Percentiles rank a stretch among this genome's conserved stretches.
Evolutionary conservation across 2,329 filamentous ascomycete species (phyloP).

Genomic region (Dothistroma pini): DNA sequence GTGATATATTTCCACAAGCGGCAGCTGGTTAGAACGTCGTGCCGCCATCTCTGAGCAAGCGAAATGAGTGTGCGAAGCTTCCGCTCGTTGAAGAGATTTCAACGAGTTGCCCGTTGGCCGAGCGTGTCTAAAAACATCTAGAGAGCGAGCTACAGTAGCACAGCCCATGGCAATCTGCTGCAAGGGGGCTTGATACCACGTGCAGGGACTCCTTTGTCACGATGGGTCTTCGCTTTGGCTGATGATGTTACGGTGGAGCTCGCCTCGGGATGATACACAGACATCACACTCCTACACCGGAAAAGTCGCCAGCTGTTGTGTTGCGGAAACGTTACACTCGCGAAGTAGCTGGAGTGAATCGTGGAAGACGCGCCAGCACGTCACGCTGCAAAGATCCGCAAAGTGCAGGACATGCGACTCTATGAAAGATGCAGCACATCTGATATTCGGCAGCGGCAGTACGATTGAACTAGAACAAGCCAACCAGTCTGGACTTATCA

Average conservation of each 20-base stretch:
- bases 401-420: not conserved
- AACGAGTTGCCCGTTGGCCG: not conserved
- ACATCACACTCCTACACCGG: not conserved
- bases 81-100: not conserved
- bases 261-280: not conserved
- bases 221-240: not conserved
- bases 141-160: not conserved
- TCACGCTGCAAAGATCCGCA: not conserved
- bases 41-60: not conserved
- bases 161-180: not conserved
- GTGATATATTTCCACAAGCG: not conserved
- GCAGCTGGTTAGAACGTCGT: not conserved
- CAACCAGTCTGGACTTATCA: not conserved
- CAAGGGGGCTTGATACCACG: constrained; percentile 2
- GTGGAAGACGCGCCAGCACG: not conserved
- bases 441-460: not conserved
- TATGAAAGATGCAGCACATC: not conserved
- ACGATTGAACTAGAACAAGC: not conserved
- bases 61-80: not conserved
- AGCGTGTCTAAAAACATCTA: not conserved
- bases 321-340: not conserved
- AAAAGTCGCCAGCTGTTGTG: not conserved
- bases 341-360: not conserved
- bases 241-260: constrained; percentile 1
- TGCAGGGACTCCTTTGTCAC: not conserved